Evolutionary conservation across 2,329 filamentous ascomycete genomes (phyloP).

Genomic region (Hypoxylon sp.): DNA sequence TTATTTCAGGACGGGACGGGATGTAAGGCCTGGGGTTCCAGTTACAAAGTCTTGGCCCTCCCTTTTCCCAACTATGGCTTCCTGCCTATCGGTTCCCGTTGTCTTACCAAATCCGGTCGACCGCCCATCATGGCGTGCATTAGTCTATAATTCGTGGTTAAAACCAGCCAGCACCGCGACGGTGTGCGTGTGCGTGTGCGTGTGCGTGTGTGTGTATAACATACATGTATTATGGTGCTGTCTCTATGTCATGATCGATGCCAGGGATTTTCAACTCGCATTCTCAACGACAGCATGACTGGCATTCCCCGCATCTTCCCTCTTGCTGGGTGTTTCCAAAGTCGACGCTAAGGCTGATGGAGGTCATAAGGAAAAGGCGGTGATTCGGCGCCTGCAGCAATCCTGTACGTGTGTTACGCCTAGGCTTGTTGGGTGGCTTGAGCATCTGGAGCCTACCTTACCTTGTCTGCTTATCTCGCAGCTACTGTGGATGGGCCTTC

Average conservation of each 20-base stretch:
- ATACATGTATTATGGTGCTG: slow-evolving; percentile 12
- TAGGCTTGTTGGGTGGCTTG: slow-evolving; percentile 10
- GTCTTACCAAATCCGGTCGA: slow-evolving; percentile 35
- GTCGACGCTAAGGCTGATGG: slow-evolving; percentile 32
- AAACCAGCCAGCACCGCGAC: slow-evolving; percentile 9
- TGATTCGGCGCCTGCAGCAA: slow-evolving; percentile 31
- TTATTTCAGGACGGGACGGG: slow-evolving; percentile 35
- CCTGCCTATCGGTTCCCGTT: slow-evolving; percentile 31
- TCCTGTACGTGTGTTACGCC: slow-evolving; percentile 30
- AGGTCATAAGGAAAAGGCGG: slow-evolving; percentile 23
- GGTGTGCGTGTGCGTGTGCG: neutral
- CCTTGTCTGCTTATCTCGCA: slow-evolving; percentile 35
- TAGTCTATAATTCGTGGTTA: slow-evolving; percentile 16
- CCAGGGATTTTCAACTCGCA: slow-evolving; percentile 28
- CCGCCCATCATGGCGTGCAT: slow-evolving; percentile 26
- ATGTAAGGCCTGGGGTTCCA: slow-evolving; percentile 33
- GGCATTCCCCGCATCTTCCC: slow-evolving; percentile 31
- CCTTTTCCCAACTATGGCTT: slow-evolving; percentile 32
- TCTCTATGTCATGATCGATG: slow-evolving; percentile 26
- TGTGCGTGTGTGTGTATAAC: slow-evolving; percentile 2
- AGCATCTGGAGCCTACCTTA: slow-evolving; percentile 22
- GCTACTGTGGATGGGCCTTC: slow-evolving; percentile 24
- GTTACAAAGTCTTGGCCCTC: slow-evolving; percentile 24
- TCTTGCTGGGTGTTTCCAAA: slow-evolving; percentile 13
- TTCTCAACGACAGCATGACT: slow-evolving; percentile 18